These are phyloP conservation scores for Micromonas pusilla DNA, from an alignment of 139 green algal species.

Conservation along the genomic window DNA sequence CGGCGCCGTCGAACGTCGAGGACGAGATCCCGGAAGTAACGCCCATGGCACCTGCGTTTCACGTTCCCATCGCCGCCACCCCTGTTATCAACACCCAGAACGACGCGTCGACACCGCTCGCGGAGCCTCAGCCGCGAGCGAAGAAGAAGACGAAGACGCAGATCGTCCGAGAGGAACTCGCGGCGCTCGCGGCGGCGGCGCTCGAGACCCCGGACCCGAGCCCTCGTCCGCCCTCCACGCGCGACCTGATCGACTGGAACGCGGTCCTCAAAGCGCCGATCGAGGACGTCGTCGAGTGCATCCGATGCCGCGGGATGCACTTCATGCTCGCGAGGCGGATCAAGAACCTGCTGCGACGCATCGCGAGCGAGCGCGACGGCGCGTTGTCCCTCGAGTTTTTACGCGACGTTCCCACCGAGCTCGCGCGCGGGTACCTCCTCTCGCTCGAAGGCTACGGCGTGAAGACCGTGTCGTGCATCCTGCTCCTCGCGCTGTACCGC, in stretches of 20 bases:
- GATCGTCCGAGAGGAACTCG: not conserved
- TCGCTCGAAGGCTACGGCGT: constrained; percentile 52
- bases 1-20: too few species aligned
- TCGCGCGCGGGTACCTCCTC: constrained; percentile 39
- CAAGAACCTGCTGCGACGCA: constrained; percentile 35
- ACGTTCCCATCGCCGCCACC: too few species aligned
- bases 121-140: too few species aligned
- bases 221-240: not conserved
- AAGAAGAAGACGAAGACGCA: not conserved
- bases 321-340: constrained; percentile 40
- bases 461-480: constrained; percentile 63
- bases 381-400: constrained; percentile 64
- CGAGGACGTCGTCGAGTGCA: constrained; percentile 30
- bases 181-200: not conserved
- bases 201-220: not conserved
- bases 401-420: constrained; percentile 33
- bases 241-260: constrained; percentile 26
- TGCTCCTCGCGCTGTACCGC: constrained; percentile 50
- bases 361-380: not conserved
- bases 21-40: too few species aligned
- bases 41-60: too few species aligned
- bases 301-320: constrained; percentile 40
- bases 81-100: too few species aligned
- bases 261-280: constrained; percentile 34
- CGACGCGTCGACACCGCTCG: too few species aligned